Base-by-base conservation (phyloP, 106 monocot species). In the Chionographis japonica region DNA sequence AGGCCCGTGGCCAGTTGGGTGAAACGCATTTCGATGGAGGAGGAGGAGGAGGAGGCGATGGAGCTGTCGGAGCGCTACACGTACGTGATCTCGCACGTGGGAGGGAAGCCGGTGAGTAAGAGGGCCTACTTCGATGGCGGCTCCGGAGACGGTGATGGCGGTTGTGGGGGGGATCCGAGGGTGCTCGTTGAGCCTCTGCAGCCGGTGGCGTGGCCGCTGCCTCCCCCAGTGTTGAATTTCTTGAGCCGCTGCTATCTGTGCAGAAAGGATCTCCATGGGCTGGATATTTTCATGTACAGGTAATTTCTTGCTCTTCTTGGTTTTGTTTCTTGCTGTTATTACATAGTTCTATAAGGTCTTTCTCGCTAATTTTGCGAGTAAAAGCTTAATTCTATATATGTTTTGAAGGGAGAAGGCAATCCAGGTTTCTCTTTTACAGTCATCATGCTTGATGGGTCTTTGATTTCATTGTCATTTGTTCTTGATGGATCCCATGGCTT, bases 231-330 rank as follows among this genome's bases (percentile, higher is more conserved):
- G 16, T 14, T 46, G 40, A 72, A 69, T 13, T 84, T 88, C 62
- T 46, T 88, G 55, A 80, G 74, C 58, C 18, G 39, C 50, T 86
- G 90, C 75, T 67, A 39, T 53, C 62, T 86, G 14, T 86, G 90
- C 39, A 60, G 69, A 66, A 83, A 86, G 78, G 71, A 73, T 40
- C 86, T 90, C 40, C 78, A 81, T 37, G 90, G 81, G 37, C 19
- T 67, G n/a, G 90, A 90, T 50, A 78, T 90, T 40, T 90, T 80
- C 78, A 90, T 90, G 80, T 90, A 90, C 63, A 83, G 81, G 90
- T 90, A 74, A 10, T 36, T 46, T 6, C 1, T 66, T 42, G 8
- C 16, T 66, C 15, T 13, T 27, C 27, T 27, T 27, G 27, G 27
- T 27, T 1, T 27, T 27, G 27, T 27, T 27, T 27, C 27, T 27